phyloP scores from a whole-genome alignment of 805 yeast genomes.

The Wickerhamomyces sydowiorum region DNA sequence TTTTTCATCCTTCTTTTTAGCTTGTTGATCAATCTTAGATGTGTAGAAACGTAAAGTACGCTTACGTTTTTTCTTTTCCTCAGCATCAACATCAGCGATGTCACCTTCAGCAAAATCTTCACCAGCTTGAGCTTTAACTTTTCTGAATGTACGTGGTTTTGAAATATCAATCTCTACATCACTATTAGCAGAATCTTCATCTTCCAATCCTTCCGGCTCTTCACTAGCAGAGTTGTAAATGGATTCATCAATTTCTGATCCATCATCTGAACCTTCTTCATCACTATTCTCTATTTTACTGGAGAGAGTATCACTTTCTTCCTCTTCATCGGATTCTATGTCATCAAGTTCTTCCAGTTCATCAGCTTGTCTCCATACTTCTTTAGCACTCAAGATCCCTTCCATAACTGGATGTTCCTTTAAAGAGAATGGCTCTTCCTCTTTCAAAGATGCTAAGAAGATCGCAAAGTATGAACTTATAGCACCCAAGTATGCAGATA shows the following conservation, averaged over 20 bases:
- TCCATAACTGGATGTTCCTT: slow-evolving; percentile 91
- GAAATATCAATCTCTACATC: slow-evolving; percentile 46
- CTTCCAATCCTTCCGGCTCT: slow-evolving; percentile 6
- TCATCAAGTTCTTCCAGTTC: slow-evolving; percentile 33
- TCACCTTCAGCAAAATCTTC: slow-evolving; percentile 67
- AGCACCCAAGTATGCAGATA: slow-evolving; percentile 74
- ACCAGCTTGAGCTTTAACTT: slow-evolving; percentile 19
- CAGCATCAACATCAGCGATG: slow-evolving; percentile 77
- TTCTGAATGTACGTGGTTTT: slow-evolving; percentile 46
- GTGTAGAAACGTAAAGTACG: slow-evolving; percentile 91
- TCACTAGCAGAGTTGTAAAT: slow-evolving; percentile 9
- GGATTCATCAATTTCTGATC: slow-evolving; percentile 38
- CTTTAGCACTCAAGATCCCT: slow-evolving; percentile 72
- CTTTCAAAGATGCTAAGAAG: slow-evolving; percentile 48
- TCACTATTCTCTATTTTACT: slow-evolving; percentile 12
- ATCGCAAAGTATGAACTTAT: slow-evolving; percentile 75
- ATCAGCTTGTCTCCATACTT: slow-evolving; percentile 83
- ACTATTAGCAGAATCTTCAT: background rate
- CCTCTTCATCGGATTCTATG: slow-evolving; percentile 8
- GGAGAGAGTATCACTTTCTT: slow-evolving; percentile 5
- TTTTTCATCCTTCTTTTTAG: slow-evolving; percentile 51
- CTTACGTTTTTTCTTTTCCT: slow-evolving; percentile 78
- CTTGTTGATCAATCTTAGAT: slow-evolving; percentile 88
- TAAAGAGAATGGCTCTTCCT: slow-evolving; percentile 57
- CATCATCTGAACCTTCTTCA: slow-evolving; percentile 15